These are phyloP conservation scores for Axilococcus clingmanii DNA, from an alignment of 139 green algal genomes.

Conservation along the genomic window DNA sequence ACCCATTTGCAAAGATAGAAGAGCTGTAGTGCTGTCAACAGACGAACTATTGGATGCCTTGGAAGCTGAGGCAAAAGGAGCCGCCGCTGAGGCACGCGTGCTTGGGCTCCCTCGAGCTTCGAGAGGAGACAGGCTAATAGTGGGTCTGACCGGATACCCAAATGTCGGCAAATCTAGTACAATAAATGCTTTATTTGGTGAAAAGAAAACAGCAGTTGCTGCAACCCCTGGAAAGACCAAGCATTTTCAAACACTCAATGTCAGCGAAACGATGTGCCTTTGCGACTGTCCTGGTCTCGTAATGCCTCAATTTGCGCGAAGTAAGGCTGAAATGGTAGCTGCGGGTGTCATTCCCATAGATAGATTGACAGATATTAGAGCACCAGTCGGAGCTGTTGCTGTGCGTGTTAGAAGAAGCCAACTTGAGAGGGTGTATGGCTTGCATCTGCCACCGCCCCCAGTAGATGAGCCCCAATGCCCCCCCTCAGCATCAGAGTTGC, in stretches of 20 bases:
- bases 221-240: slow-evolving; percentile 97
- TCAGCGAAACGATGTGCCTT: slow-evolving; percentile 62
- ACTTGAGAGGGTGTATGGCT: slow-evolving; percentile 66
- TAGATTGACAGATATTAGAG: slow-evolving; percentile 79
- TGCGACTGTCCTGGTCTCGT: slow-evolving; percentile 92
- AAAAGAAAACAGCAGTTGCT: slow-evolving; percentile 91
- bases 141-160: slow-evolving; percentile 91
- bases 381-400: slow-evolving; percentile 62
- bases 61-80: slow-evolving; percentile 11
- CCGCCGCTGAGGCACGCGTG: slow-evolving; percentile 11
- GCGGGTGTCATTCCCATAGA: slow-evolving; percentile 95
- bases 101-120: slow-evolving; percentile 8
- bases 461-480: slow-evolving; percentile 30
- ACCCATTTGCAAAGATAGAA: slow-evolving; percentile 11
- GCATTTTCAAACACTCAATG: slow-evolving; percentile 96
- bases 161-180: slow-evolving; percentile 95
- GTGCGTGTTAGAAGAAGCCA: slow-evolving; percentile 30
- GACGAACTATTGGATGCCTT: slow-evolving; percentile 37
- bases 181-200: slow-evolving; percentile 92
- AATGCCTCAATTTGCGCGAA: slow-evolving; percentile 80
- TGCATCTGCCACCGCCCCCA: slow-evolving; percentile 46
- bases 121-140: slow-evolving; percentile 37
- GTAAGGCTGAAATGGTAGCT: slow-evolving; percentile 91
- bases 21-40: slow-evolving; percentile 29
- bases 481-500: slow-evolving; percentile 43